A percentile compares a stretch with the other conserved stretches of the same genome.
Evolutionary conservation across 176 grass and related monocot genomes (phyloP).

Genomic region (Oryza coarctata): DNA sequence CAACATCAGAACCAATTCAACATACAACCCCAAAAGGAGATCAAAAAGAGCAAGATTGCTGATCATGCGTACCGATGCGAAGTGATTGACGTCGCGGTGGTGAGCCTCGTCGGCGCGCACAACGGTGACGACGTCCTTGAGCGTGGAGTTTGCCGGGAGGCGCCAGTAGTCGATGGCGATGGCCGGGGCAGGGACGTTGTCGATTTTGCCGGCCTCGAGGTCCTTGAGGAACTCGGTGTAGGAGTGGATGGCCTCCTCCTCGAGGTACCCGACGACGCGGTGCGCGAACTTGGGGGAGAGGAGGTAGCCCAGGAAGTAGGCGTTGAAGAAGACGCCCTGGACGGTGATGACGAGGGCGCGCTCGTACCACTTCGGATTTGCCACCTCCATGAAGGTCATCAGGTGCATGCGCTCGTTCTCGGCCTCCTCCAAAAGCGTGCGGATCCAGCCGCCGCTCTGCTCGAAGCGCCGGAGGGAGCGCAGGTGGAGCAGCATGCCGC

Average conservation of each 20-base stretch:
- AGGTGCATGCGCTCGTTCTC: constrained; percentile 69
- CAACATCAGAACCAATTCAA: neutral
- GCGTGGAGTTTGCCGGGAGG: constrained; percentile 57
- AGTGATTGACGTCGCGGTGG: constrained; percentile 82
- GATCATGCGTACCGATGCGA: constrained; percentile 49
- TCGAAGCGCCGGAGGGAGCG: constrained; percentile 58
- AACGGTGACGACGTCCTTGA: constrained; percentile 68
- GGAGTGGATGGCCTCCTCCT: constrained; percentile 83
- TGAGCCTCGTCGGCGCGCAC: constrained; percentile 78
- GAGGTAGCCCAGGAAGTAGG: constrained; percentile 58
- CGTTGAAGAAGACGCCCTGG: constrained; percentile 66
- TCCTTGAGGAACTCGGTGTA: constrained; percentile 78
- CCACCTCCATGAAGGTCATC: constrained; percentile 65
- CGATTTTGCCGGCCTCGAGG: constrained; percentile 60
- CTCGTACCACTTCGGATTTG: constrained; percentile 50
- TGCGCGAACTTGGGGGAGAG: constrained; percentile 70
- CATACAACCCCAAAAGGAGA: neutral
- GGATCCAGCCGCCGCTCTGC: constrained; percentile 59
- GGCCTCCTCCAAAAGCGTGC: constrained; percentile 47
- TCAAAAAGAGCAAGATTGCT: neutral
- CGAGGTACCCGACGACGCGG: constrained; percentile 69
- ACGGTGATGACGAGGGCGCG: constrained; percentile 50
- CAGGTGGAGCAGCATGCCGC: constrained; percentile 57
- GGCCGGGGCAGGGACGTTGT: constrained; percentile 65
- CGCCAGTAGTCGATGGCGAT: constrained; percentile 85